Conservation (phyloP, 2,329 filamentous ascomycete species). For the Claviceps citrina region DNA sequence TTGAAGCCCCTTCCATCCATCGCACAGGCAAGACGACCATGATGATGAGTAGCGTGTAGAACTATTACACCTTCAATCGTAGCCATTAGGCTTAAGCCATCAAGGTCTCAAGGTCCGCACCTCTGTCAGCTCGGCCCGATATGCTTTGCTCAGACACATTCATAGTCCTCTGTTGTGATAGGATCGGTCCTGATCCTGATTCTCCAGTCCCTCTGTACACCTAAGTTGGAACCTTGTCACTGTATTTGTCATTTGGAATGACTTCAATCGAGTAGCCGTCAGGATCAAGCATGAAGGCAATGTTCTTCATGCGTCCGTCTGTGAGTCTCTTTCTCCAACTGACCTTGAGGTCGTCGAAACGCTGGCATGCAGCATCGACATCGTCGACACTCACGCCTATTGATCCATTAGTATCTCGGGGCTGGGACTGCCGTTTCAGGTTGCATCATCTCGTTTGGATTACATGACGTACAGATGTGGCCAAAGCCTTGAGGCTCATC, state of each 20-base stretch:
- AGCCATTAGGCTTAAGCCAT: not conserved
- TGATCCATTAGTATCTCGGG: slow-evolving; percentile 9
- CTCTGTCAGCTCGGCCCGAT: not conserved
- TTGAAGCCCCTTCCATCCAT: no score
- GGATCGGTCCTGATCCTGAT: not conserved
- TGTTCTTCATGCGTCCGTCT: slow-evolving; percentile 82
- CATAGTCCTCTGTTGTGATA: not conserved
- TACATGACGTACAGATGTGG: slow-evolving; percentile 56
- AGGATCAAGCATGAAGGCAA: slow-evolving; percentile 81
- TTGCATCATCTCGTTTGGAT: not conserved
- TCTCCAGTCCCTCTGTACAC: not conserved
- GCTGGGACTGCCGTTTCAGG: no score
- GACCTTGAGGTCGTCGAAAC: slow-evolving; percentile 68
- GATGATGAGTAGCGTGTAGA: no score
- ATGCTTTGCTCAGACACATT: not conserved
- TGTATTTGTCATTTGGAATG: slow-evolving; percentile 54
- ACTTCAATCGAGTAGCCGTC: slow-evolving; percentile 73
- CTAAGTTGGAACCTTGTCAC: slow-evolving; percentile 4
- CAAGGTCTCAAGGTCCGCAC: no score
- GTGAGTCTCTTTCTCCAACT: slow-evolving; percentile 93
- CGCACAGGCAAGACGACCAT: no score
- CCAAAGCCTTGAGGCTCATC: slow-evolving; percentile 84
- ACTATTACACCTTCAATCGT: not conserved
- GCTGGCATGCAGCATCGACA: slow-evolving; percentile 69
- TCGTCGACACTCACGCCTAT: slow-evolving; percentile 72